Evolutionary conservation across 176 grass and related monocot species (phyloP), one percentile per base, ranked within the genome.

Genomic region (Ensete glaucum): DNA sequence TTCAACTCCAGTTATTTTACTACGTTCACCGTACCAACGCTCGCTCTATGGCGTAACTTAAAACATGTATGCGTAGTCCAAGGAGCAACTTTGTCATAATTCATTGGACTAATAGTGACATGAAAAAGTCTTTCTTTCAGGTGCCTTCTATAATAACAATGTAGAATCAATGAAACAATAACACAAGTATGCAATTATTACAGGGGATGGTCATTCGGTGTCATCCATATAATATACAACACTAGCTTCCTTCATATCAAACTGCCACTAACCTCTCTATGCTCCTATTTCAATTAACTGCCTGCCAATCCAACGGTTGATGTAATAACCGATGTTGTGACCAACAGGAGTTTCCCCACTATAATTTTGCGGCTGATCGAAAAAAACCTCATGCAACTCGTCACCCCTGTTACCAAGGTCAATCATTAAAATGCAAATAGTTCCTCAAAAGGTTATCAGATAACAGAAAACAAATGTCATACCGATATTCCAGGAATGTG

Each of bases 401-500:
- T 70, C 48, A 70, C 21, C 67, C 67, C 43, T 70, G 67, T 50
- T 51, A 70, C 15, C 2, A n/a, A 19, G 48, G 48, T 20, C 8
- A 9, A 22, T 52, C 51, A 1, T 50, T 52, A 51, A 70, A 70
- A 20, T 20, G 17, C 8, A 51, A 51, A 51, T 1, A 51, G 14
- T 20, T n/a, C 58, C 13, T 43, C 34, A 65, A 70, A 51, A 25
- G 43, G 15, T 14, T 0, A 11, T 11, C 17, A 10, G 48, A 70
- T 51, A 51, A n/a, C 9, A 27, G 63, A 11, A 65, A 23, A 25
- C 2, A 29, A 9, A 50, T n/a, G 54, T 1, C 59, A 52, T 65
- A 77, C 75, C 75, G 20, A 65, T 66, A 65, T 25, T 64, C 10
- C 58, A 53, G 49, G 59, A 9, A 77, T 11, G 43, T 65, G 75